Evolutionary conservation across 176 grass and related monocot species (phyloP).

Genomic region (Oryza meyeriana): DNA sequence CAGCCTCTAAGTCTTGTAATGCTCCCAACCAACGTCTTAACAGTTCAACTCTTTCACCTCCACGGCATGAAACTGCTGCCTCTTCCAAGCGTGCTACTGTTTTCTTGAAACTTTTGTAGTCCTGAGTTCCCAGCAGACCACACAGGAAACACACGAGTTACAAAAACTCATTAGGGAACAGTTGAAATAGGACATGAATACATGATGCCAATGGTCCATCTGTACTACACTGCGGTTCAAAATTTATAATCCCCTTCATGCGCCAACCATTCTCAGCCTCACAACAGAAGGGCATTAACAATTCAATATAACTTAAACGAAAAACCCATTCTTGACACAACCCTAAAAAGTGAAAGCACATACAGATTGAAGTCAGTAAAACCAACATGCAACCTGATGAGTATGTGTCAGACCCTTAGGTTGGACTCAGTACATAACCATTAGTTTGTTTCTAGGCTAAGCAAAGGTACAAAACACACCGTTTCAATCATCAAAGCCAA

Average conservation of each 20-base stretch:
- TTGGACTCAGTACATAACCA: background rate
- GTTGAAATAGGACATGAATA: background rate
- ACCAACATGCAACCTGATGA: background rate
- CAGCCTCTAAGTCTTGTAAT: conserved; percentile 67
- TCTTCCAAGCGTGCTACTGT: conserved; percentile 81
- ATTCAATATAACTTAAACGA: background rate
- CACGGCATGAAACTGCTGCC: conserved; percentile 72
- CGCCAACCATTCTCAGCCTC: background rate
- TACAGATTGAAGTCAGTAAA: conserved; percentile 1
- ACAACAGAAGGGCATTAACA: background rate
- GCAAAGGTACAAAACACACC: background rate
- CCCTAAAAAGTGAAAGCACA: background rate
- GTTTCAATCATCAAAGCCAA: background rate
- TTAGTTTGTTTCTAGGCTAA: background rate
- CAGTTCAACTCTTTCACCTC: conserved; percentile 72
- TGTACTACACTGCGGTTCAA: background rate
- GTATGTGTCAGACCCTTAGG: background rate
- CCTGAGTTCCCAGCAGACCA: conserved; percentile 52
- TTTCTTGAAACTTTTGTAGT: conserved; percentile 80
- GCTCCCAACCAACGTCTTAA: conserved; percentile 76
- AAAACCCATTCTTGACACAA: background rate
- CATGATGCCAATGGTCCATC: background rate
- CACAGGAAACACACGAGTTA: conserved; percentile 6
- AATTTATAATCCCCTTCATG: background rate
- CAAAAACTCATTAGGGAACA: background rate